Evolutionary conservation across 495 filamentous ascomycete species (phyloP), one percentile per base, ranked within the genome.

Genomic region (Daldinia vernicosa): DNA sequence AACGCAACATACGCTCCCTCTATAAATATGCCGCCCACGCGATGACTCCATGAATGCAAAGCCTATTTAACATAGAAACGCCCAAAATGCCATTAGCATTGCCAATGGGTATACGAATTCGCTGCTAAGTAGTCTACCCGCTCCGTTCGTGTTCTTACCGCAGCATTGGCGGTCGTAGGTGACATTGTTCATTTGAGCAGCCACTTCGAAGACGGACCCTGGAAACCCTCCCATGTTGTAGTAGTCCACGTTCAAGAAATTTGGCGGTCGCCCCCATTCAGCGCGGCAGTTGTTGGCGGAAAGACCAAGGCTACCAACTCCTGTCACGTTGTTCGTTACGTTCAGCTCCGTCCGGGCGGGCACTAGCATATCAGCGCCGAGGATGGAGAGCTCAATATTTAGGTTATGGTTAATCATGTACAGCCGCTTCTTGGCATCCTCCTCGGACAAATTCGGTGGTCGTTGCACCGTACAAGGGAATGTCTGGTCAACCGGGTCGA

Each of bases 371-470:
- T 79, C 82, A 14, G 83, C 60, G 5, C 88, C 87, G 0, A 86
- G 84, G 43, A 93, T 72, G 35, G 82, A 84, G 33, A 96, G 81
- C 69, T 93, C 85, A 50, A 90, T 80, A 76, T 97, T 96, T 26
- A 97, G 81, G 76, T 97, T 97, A 78, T 98, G 95, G 71, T 98
- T 98, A 64, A 92, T 92, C 80, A 97, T 89, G 66, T 96, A 96
- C 83, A 97, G 84, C 54, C 91, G 83, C 5, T 85, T 82, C 63
- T 81, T 78, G 1, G 87, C 87, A 27, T 88, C 83, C 6, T 83
- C 74, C 6, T 76, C 68, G 28, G 71, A 72, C 61, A 94, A 76
- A 5, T 85, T 83, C 0, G 92, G 89, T 15, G 92, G 92, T 1
- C 92, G 86, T 64, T 93, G 84, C 26, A 91, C 85, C 1, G 75